Conservation (phyloP, 257 asterid genomes). For the Asclepias syriaca region DNA sequence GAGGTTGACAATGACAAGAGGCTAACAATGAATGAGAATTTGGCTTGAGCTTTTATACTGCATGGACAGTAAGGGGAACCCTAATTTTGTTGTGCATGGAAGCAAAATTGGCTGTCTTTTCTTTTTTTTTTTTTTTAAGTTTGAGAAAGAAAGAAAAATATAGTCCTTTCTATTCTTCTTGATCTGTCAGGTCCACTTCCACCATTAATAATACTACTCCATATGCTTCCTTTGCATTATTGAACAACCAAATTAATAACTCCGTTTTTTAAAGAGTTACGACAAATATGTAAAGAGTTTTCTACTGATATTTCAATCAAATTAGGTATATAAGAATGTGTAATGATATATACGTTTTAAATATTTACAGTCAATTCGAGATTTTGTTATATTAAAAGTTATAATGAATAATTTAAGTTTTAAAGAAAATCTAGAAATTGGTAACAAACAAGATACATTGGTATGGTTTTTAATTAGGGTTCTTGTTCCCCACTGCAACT, state of each 20-base stretch:
- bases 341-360: too few species aligned
- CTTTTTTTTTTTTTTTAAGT: neutral
- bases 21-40: conserved; percentile 8
- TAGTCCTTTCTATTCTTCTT: conserved; percentile 4
- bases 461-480: neutral
- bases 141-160: neutral
- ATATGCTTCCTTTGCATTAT: conserved; percentile 13
- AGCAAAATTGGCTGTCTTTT: conserved; percentile 13
- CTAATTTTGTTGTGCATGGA: neutral
- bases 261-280: too few species aligned
- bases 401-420: too few species aligned
- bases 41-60: neutral
- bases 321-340: too few species aligned
- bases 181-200: conserved; percentile 16
- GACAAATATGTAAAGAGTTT: too few species aligned
- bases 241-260: conserved; percentile 2
- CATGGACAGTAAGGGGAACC: conserved; percentile 16
- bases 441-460: too few species aligned
- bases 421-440: too few species aligned
- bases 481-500: neutral
- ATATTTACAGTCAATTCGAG: too few species aligned
- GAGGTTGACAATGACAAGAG: conserved; percentile 12
- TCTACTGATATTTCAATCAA: too few species aligned
- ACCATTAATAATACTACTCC: conserved; percentile 6
- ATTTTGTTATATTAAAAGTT: too few species aligned